Evolutionary conservation across 345 rosid genomes (phyloP), one percentile per base, ranked within the genome.

Genomic region (Anacardium occidentale): DNA sequence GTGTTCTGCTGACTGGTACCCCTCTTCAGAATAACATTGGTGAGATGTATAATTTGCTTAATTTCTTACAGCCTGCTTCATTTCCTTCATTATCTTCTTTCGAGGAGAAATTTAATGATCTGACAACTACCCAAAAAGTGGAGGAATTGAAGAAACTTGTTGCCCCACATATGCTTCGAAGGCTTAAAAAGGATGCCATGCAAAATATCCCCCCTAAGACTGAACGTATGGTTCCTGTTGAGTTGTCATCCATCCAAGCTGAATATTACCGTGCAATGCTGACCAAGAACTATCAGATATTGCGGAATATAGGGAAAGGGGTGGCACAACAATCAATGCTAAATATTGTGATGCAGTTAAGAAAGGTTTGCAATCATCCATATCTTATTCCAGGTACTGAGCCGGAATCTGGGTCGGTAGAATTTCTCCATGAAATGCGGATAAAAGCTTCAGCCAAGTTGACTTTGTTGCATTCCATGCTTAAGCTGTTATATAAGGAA

Each of bases 121-220:
- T 93, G 68, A 89, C 98, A 67, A 91, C 93, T 72, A 83, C 98
- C 6, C 96, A 96, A 82, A 96, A 96, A 86, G 98, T 96, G 73
- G 98, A 93, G 76, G 99, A 96, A 77, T 84, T 96, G 87, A 96
- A 93, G 87, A 96, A 93, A 83, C 98, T 96, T 79, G 99, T 96
- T 84, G 90, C 99, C 78, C 99, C 98, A 24, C 99, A 91, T 77
- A 96, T 96, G 99, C 97, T 96, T 82, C 95, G 99, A 78, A 85
- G 99, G 83, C 98, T 96, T 77, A 96, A 96, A 82, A 96, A 87
- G 81, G 99, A 96, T 74, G 99, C 99, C 55, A 96, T 96, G 99
- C 95, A 91, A 80, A 93, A 96, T 83, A 96, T 96, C 47, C 99
- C 99, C 68, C 99, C 99, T 37, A 96, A 96, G 87, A 93, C 93